Evolutionary conservation across 805 yeast genomes (phyloP), one percentile per base, ranked within the genome.

Genomic region (Cyberlindnera mississippiensis): DNA sequence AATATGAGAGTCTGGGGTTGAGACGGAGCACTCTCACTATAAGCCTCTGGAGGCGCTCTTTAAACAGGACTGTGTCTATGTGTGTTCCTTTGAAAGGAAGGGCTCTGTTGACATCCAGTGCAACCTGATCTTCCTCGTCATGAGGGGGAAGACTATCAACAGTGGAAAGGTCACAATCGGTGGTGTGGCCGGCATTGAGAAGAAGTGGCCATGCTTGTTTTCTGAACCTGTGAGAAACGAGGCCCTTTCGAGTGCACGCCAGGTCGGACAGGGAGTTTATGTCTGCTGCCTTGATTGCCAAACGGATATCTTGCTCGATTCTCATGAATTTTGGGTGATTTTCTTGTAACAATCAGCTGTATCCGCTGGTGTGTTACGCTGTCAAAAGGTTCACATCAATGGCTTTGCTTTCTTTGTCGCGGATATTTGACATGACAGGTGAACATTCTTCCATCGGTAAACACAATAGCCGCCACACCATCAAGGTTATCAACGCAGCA

Each of bases 121-220:
- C 61, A 2, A 89, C 88, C 61, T 91, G 99, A 7, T 74, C 75
- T 53, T 84, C 93, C 56, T 88, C 96, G 38, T 64, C 64, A 56
- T 85, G 95, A 8, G 12, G 6, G 6, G 13, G 14, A 27, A 27
- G 14, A 12, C n/a, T 5, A 12, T 27, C 19, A n/a, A 6, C n/a
- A 9, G 15, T 8, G 14, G 32, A 6, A 10, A 29, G 10, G 14
- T 9, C 18, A 13, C 15, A 13, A 6, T 17, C 24, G 4, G 24
- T 31, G 34, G 7, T 12, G 11, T 13, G n/a, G 13, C 14, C 14
- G 34, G 14, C 9, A 17, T n/a, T 19, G 6, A 31, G 24, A 8
- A 31, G 24, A 13, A 18, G n/a, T 10, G 13, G 13, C 34, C 34
- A 31, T 9, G 34, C 34, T 18, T 16, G 22, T 28, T 4, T 12